phyloP scores from a whole-genome alignment of 495 filamentous ascomycete species.

The Xylaria cubensis region DNA sequence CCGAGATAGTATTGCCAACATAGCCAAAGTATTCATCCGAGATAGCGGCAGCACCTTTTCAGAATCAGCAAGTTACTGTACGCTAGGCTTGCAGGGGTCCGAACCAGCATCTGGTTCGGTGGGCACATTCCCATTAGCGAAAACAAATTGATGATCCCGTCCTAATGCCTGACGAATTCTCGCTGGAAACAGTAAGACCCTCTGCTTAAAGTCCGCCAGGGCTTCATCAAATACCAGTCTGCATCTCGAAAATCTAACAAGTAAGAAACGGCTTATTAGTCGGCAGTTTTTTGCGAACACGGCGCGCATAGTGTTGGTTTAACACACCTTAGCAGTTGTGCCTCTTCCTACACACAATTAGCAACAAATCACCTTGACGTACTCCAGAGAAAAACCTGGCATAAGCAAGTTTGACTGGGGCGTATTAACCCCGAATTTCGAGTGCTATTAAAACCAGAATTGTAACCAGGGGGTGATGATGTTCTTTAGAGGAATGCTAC shows the following conservation, averaged over 20 bases:
- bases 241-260: constrained; percentile 39
- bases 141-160: constrained; percentile 39
- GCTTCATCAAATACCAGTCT: constrained; percentile 32
- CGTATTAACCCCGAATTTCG: not conserved
- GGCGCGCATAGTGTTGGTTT: not conserved
- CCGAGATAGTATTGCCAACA: constrained; percentile 30
- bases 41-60: constrained; percentile 36
- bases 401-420: not conserved
- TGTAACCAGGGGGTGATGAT: not conserved
- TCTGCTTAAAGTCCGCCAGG: not conserved
- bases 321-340: constrained; percentile 38
- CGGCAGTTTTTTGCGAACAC: not conserved
- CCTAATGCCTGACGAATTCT: constrained; percentile 38
- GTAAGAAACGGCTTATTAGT: not conserved
- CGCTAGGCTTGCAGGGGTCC: constrained; percentile 14
- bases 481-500: not conserved
- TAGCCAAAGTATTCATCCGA: constrained; percentile 40
- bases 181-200: constrained; percentile 21
- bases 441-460: not conserved
- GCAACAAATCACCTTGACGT: not conserved
- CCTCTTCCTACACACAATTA: constrained; percentile 28
- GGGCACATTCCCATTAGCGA: constrained; percentile 35
- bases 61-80: constrained; percentile 4
- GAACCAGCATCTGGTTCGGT: constrained; percentile 35
- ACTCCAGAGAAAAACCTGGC: not conserved